A percentile compares a stretch with the other conserved stretches of the same genome.
These are phyloP conservation scores for Chionographis japonica DNA, from an alignment of 106 monocot genomes.

Conservation along the genomic window DNA sequence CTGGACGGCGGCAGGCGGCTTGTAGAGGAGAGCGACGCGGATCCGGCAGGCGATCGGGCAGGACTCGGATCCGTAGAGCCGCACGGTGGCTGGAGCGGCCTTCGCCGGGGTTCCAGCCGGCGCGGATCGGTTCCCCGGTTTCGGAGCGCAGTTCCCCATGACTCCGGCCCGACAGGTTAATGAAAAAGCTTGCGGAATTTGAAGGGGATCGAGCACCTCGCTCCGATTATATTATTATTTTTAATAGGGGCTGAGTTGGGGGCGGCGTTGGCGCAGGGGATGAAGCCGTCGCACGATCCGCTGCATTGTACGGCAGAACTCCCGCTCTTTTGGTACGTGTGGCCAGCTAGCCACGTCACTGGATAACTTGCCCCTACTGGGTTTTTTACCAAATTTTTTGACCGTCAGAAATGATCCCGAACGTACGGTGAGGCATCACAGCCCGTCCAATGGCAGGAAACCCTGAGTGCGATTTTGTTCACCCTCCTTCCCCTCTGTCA, in stretches of 20 bases:
- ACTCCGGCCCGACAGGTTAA: no score
- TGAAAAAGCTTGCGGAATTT: background rate
- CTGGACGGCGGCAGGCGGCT: conserved; percentile 19
- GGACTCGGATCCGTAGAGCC: conserved; percentile 36
- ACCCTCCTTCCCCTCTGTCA: conserved; percentile 8
- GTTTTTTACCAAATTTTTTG: no score
- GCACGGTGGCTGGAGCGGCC: conserved; percentile 2
- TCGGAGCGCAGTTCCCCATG: conserved; percentile 29
- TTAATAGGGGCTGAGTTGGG: background rate
- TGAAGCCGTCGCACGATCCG: background rate
- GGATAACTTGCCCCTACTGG: no score
- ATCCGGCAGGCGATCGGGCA: conserved; percentile 30
- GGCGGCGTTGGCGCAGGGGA: background rate
- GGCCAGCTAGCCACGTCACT: no score
- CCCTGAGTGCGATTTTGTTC: background rate
- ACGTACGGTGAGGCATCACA: no score
- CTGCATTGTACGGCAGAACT: no score
- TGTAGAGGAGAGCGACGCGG: conserved; percentile 49
- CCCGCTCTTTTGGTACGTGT: no score
- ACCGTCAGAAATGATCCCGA: no score
- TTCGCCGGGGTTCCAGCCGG: background rate
- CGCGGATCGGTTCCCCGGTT: background rate
- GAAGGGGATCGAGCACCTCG: background rate
- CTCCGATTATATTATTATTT: no score
- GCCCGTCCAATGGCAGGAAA: no score